Percentiles rank a stretch among this genome's conserved stretches.
Conservation (phyloP, 2,329 filamentous ascomycete species). For the Ascochyta viciae-villosae region DNA sequence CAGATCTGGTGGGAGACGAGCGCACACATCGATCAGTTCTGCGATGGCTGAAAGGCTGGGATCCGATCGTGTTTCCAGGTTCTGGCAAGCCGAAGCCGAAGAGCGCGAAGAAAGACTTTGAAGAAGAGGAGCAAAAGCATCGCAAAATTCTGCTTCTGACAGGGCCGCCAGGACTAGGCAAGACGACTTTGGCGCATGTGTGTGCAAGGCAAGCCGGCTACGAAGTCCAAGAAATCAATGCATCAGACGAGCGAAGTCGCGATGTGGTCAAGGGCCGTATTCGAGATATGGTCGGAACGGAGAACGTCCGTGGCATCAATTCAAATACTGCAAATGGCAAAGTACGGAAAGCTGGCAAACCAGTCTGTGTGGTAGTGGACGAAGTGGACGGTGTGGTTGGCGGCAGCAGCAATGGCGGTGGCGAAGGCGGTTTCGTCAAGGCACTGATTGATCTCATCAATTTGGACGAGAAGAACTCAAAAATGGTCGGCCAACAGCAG, state of each 20-base stretch:
- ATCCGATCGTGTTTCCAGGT: constrained; percentile 87
- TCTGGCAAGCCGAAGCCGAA: constrained; percentile 65
- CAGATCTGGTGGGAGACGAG: constrained; percentile 93
- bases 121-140: constrained; percentile 76
- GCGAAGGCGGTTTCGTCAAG: constrained; percentile 94
- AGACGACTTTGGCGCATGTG: constrained; percentile 95
- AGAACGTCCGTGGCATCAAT: constrained; percentile 82
- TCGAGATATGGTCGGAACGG: constrained; percentile 88
- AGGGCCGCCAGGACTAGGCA: constrained; percentile 90
- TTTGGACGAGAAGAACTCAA: constrained; percentile 82
- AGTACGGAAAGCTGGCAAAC: constrained; percentile 76
- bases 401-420: constrained; percentile 70
- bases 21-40: constrained; percentile 89
- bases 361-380: constrained; percentile 92
- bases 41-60: constrained; percentile 94
- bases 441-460: constrained; percentile 90
- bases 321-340: constrained; percentile 60
- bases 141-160: constrained; percentile 89
- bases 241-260: constrained; percentile 89
- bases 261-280: constrained; percentile 92
- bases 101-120: constrained; percentile 54
- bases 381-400: constrained; percentile 94
- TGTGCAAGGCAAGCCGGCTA: constrained; percentile 96
- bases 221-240: constrained; percentile 96
- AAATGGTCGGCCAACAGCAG: constrained; percentile 44